These are phyloP conservation scores for Periconia digitata DNA, from an alignment of 2,329 filamentous ascomycete genomes.

Conservation along the genomic window DNA sequence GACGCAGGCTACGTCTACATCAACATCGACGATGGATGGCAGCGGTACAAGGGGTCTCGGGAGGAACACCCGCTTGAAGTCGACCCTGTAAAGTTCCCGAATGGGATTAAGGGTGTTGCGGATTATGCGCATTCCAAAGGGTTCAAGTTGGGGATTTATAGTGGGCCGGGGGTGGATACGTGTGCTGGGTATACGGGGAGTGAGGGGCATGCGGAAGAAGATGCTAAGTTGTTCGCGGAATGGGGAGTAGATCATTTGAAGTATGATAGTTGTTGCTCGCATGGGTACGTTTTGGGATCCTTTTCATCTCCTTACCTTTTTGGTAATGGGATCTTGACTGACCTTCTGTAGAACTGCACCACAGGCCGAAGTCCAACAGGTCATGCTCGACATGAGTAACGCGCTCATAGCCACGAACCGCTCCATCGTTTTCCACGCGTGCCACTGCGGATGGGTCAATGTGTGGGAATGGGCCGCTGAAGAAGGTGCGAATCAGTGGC, in stretches of 20 bases:
- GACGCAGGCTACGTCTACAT: constrained; percentile 25
- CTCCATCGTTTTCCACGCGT: constrained; percentile 25
- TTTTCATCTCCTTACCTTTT: too few relatives aligned
- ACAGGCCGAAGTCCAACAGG: constrained; percentile 21
- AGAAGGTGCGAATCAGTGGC: constrained; percentile 27
- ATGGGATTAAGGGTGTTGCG: constrained; percentile 40
- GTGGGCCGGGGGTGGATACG: constrained; percentile 28
- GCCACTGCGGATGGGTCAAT: constrained; percentile 27
- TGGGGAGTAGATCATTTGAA: constrained; percentile 31
- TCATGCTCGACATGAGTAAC: constrained; percentile 24
- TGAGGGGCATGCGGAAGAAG: constrained; percentile 20
- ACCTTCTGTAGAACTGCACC: constrained; percentile 14
- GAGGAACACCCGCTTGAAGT: constrained; percentile 27
- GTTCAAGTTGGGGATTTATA: constrained; percentile 46
- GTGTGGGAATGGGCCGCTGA: constrained; percentile 25
- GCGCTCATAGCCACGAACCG: constrained; percentile 19
- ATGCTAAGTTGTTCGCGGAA: constrained; percentile 26
- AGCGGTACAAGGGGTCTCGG: constrained; percentile 25
- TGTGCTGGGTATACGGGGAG: constrained; percentile 26
- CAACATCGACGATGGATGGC: constrained; percentile 43
- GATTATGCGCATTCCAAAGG: constrained; percentile 41
- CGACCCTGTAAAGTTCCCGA: constrained; percentile 42
- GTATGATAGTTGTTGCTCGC: constrained; percentile 25
- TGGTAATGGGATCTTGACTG: too few relatives aligned
- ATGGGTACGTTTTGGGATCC: background rate